Evolutionary conservation across 2,329 filamentous ascomycete species (phyloP).

Genomic region (Xylogone sp.): DNA sequence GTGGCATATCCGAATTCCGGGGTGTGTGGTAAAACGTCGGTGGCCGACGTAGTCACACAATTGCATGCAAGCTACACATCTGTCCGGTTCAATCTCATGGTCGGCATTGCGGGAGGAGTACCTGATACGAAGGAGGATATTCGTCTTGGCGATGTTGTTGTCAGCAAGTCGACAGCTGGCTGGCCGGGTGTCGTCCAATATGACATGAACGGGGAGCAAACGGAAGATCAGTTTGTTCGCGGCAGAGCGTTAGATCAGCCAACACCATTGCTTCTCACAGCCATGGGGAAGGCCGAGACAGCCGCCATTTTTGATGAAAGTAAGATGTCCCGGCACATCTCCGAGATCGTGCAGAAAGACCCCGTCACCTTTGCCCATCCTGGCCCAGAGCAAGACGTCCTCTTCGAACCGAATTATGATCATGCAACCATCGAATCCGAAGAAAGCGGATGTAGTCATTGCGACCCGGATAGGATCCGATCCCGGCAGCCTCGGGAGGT

Average conservation of each 20-base stretch:
- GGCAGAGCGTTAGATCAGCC: slow-evolving; percentile 11
- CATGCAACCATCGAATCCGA: slow-evolving; percentile 13
- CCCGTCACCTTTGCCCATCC: slow-evolving; percentile 14
- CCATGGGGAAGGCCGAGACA: slow-evolving; percentile 16
- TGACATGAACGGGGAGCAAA: slow-evolving; percentile 11
- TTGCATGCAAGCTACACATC: slow-evolving; percentile 12
- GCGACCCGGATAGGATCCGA: background rate
- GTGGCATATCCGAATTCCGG: slow-evolving; percentile 17
- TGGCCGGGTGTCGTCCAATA: slow-evolving; percentile 14
- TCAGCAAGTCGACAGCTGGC: slow-evolving; percentile 11
- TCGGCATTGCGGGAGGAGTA: slow-evolving; percentile 18
- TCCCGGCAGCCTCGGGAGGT: background rate
- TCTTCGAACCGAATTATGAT: slow-evolving; percentile 21
- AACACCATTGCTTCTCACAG: slow-evolving; percentile 14
- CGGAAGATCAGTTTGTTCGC: slow-evolving; percentile 3
- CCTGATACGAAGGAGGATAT: slow-evolving; percentile 11
- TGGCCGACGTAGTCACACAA: slow-evolving; percentile 9
- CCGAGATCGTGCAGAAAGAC: slow-evolving; percentile 16
- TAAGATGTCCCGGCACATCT: slow-evolving; percentile 10
- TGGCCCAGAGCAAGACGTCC: slow-evolving; percentile 17
- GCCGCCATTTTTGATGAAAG: slow-evolving; percentile 14
- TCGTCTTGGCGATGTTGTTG: slow-evolving; percentile 13
- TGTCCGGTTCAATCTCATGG: slow-evolving; percentile 9
- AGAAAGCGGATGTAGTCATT: background rate
- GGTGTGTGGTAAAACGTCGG: slow-evolving; percentile 14